Evolutionary conservation across 345 rosid genomes (phyloP).

Genomic region (Durio zibethinus): DNA sequence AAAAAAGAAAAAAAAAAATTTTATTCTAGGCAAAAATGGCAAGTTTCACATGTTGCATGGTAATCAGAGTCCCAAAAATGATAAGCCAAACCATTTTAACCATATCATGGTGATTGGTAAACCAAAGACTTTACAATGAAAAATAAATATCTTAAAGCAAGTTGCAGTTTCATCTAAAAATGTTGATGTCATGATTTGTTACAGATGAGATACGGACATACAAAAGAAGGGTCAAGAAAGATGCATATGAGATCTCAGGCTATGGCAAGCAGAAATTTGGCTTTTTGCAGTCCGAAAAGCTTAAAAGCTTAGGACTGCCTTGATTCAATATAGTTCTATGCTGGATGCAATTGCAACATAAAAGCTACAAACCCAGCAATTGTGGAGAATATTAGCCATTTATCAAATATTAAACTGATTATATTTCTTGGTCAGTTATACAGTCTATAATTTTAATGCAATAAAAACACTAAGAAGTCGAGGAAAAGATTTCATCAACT

Average conservation of each 20-base stretch:
- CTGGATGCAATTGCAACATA: neutral
- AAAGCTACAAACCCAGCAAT: neutral
- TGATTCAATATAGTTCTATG: neutral
- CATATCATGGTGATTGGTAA: neutral
- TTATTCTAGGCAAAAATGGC: neutral
- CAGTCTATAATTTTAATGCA: neutral
- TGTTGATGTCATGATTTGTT: neutral
- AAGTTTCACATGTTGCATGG: neutral
- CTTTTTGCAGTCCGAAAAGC: neutral
- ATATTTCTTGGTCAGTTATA: neutral
- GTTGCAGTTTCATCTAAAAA: neutral
- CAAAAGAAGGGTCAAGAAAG: neutral
- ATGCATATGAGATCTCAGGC: neutral
- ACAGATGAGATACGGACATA: neutral
- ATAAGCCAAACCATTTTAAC: neutral
- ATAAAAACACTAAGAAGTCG: neutral
- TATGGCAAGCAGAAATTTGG: neutral
- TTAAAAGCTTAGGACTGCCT: neutral
- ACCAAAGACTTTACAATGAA: neutral
- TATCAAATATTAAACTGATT: neutral
- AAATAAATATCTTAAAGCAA: neutral
- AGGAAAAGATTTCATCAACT: conserved; percentile 9
- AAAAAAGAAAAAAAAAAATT: neutral
- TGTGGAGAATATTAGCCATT: neutral
- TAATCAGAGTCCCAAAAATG: neutral